A percentile compares a stretch with the other conserved stretches of the same genome.
Conservation (phyloP, 441 rosid genomes). For the Melastoma candidum region DNA sequence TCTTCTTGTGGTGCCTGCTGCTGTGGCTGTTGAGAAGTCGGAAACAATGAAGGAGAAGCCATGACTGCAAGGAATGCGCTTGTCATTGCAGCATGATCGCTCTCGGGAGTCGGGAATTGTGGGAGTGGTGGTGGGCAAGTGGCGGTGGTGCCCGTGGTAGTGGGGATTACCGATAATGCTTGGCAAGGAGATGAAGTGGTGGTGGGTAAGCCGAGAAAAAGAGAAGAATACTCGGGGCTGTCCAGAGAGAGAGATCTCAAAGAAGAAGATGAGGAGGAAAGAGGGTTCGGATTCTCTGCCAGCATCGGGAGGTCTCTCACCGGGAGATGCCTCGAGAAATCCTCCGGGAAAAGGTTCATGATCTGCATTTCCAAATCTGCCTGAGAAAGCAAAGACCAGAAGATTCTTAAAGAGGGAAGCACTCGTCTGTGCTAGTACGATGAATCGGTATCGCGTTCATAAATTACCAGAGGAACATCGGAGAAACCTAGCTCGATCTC, state of each 20-base stretch:
- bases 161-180: conserved; percentile 10
- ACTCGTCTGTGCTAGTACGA: not conserved
- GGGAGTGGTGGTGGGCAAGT: conserved; percentile 27
- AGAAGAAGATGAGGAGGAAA: conserved; percentile 52
- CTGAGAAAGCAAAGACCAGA: conserved; percentile 19
- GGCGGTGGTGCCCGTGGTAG: conserved; percentile 11
- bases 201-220: conserved; percentile 30
- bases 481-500: conserved; percentile 82
- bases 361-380: conserved; percentile 42
- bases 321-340: conserved; percentile 31
- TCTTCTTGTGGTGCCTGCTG: conserved; percentile 22
- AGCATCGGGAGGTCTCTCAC: conserved; percentile 18
- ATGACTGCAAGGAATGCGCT: conserved; percentile 62
- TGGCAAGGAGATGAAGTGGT: conserved; percentile 15
- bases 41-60: conserved; percentile 35
- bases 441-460: not conserved
- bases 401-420: no score
- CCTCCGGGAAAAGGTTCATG: conserved; percentile 40
- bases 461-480: conserved; percentile 29
- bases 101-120: conserved; percentile 29
- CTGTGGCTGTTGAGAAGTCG: conserved; percentile 26
- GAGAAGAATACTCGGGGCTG: conserved; percentile 51
- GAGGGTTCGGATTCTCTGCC: conserved; percentile 15
- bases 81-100: conserved; percentile 44
- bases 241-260: conserved; percentile 44